Base-by-base conservation (phyloP, 225 moss, liverwort and hornwort genomes). In the Polytrichum formosum region DNA sequence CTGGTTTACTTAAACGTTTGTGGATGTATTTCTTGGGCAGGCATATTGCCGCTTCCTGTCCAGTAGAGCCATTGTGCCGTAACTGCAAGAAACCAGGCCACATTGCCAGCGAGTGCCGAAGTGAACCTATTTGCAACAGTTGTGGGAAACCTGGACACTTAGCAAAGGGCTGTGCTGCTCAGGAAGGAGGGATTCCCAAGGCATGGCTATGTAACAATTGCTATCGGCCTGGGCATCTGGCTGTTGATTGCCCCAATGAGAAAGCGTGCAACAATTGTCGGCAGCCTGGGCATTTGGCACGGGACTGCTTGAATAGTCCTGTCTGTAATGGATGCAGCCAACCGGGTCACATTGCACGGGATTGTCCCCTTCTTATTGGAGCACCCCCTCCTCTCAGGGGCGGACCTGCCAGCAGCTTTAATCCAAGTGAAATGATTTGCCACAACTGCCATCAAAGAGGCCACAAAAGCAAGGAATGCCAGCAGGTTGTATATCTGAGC, bases 1-100 rank as follows among this genome's bases (percentile, higher is more conserved):
- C 46, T 13, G 46, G 46, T 46, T 46, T 16, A 13, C 46, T 46
- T 46, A 4, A 26, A 46, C 46, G 13, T 59, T 59, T 20, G 6
- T 22, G 59, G 59, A 22, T 66, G 33, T 53, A 9, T 69, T 13
- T 69, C 18, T 56, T 74, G 66, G 68, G 46, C 81, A 89, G 89
- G 69, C 89, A 89, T 28, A 89, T 89, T 83, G 89, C 89, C 68
- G 83, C 89, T 21, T 72, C 79, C n/a, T 89, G 89, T 74, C 89
- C 86, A 31, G 75, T 81, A 70, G 89, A 89, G 77, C 89, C 89
- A 55, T 60, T 89, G 18, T 89, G 89, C 64, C 81, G 89, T 66
- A 89, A 89, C 63, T 89, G 89, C 78, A 89, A 89, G 79, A 86
- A 89, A 59, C 86, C 89, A 65, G 89, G 89, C 22, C 89, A 89